Percentiles rank a stretch among this genome's conserved stretches.
Evolutionary conservation across 768 basidiomycete species (phyloP).

Genomic region (Suillus discolor): DNA sequence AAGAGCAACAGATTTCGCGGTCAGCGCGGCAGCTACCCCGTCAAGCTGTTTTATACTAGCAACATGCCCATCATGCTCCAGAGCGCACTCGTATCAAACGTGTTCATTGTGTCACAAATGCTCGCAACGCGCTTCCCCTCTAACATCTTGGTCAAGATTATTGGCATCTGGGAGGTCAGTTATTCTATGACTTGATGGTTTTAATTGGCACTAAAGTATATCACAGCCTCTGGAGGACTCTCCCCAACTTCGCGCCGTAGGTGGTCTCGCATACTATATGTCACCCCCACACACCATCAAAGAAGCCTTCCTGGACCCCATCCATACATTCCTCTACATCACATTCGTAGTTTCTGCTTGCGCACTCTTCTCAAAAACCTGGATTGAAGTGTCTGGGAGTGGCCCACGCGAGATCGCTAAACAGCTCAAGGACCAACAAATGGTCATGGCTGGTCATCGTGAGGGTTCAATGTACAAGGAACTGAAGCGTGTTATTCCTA

Average conservation of each 20-base stretch:
- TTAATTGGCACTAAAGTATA: constrained; percentile 1
- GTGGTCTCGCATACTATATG: constrained; percentile 97
- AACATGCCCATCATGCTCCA: constrained; percentile 99
- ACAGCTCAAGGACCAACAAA: constrained; percentile 97
- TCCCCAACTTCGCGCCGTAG: constrained; percentile 85
- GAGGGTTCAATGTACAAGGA: constrained; percentile 99
- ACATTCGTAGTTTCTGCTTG: constrained; percentile 92
- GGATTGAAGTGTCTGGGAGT: constrained; percentile 98
- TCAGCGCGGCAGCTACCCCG: constrained; percentile 93
- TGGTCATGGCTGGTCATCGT: constrained; percentile 92
- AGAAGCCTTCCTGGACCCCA: constrained; percentile 86
- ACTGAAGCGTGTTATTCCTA: constrained; percentile 96
- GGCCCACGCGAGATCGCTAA: constrained; percentile 96
- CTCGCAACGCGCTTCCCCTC: constrained; percentile 87
- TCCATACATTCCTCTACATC: constrained; percentile 92
- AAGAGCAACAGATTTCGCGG: constrained; percentile 96
- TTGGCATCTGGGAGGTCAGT: constrained; percentile 98
- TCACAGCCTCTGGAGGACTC: constrained; percentile 89
- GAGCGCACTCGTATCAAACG: constrained; percentile 87
- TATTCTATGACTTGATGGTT: not conserved
- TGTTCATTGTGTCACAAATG: constrained; percentile 98
- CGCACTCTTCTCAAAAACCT: constrained; percentile 98
- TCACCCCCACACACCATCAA: constrained; percentile 94
- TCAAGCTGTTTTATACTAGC: constrained; percentile 98
- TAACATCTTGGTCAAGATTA: constrained; percentile 85